phyloP scores from a whole-genome alignment of 345 rosid genomes.

The Schrenkiella parvula region DNA sequence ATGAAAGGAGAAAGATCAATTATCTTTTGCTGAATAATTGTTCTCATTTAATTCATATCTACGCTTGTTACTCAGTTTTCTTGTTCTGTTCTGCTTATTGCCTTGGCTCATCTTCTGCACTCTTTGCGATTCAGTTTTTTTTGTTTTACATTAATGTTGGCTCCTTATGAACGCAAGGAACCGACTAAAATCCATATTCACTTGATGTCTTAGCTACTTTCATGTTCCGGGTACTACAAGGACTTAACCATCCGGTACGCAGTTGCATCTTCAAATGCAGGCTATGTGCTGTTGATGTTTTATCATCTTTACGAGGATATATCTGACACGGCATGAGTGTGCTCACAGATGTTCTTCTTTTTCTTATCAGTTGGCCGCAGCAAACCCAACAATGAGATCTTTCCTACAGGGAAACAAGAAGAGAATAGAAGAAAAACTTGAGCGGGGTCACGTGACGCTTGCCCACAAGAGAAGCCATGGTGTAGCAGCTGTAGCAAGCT shows the following conservation, averaged over 20 bases:
- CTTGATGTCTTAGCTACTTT: constrained; percentile 93
- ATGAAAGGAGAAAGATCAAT: not conserved
- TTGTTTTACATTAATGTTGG: not conserved
- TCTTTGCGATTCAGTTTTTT: not conserved
- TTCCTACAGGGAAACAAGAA: constrained; percentile 53
- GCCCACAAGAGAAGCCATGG: constrained; percentile 96
- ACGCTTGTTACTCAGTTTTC: not conserved
- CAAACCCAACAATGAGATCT: constrained; percentile 41
- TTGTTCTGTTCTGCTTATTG: not conserved
- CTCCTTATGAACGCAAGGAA: constrained; percentile 45
- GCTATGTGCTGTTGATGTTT: constrained; percentile 92
- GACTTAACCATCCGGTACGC: constrained; percentile 84
- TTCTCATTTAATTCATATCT: not conserved
- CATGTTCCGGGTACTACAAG: constrained; percentile 82
- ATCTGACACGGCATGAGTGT: too few relatives aligned
- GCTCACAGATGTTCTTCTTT: not conserved
- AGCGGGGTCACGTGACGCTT: constrained; percentile 72
- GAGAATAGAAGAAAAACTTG: constrained; percentile 42
- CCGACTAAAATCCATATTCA: constrained; percentile 79
- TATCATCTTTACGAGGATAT: constrained; percentile 94
- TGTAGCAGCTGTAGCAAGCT: constrained; percentile 70
- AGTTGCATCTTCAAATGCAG: constrained; percentile 64
- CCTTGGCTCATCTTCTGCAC: not conserved
- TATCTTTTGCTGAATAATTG: not conserved
- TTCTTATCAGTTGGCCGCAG: constrained; percentile 48